These are phyloP conservation scores for Metschnikowia shivogae DNA, from an alignment of 805 yeast species.

Conservation along the genomic window DNA sequence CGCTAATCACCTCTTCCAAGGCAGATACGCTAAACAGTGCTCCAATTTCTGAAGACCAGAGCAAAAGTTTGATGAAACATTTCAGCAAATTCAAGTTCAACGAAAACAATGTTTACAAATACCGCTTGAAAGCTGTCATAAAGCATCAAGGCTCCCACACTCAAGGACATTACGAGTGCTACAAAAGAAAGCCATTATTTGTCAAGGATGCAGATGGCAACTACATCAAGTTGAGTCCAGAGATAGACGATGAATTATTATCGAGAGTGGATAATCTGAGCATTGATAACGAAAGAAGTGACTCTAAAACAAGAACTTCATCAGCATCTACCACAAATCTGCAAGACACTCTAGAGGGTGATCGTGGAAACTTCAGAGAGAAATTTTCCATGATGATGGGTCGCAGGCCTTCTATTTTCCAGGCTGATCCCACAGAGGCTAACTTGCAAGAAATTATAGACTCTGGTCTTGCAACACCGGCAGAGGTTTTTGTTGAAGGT, in stretches of 20 bases:
- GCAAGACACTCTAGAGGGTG: constrained; percentile 14
- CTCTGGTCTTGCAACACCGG: constrained; percentile 40
- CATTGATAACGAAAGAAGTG: neutral
- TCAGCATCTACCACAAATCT: constrained; percentile 16
- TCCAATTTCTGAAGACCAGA: constrained; percentile 37
- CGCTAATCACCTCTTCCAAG: constrained; percentile 8
- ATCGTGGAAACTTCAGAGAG: constrained; percentile 29
- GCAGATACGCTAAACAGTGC: constrained; percentile 31
- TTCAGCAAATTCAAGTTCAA: constrained; percentile 37
- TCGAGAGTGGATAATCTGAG: constrained; percentile 3
- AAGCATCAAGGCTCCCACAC: constrained; percentile 87
- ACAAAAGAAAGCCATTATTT: constrained; percentile 65
- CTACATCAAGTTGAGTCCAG: constrained; percentile 39
- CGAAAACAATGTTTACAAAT: constrained; percentile 43
- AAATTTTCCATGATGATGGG: constrained; percentile 39
- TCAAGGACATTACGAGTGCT: constrained; percentile 89
- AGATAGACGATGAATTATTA: constrained; percentile 25
- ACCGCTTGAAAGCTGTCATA: constrained; percentile 65
- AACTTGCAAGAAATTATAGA: constrained; percentile 36
- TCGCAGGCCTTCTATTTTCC: constrained; percentile 37
- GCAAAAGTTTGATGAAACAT: constrained; percentile 31
- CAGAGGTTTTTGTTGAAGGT: constrained; percentile 36
- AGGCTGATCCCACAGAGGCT: constrained; percentile 34
- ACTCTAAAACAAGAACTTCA: constrained; percentile 4
- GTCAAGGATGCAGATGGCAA: constrained; percentile 43